These are phyloP conservation scores for Raffaelea arxii DNA, from an alignment of 2,329 filamentous ascomycete species.

Conservation along the genomic window DNA sequence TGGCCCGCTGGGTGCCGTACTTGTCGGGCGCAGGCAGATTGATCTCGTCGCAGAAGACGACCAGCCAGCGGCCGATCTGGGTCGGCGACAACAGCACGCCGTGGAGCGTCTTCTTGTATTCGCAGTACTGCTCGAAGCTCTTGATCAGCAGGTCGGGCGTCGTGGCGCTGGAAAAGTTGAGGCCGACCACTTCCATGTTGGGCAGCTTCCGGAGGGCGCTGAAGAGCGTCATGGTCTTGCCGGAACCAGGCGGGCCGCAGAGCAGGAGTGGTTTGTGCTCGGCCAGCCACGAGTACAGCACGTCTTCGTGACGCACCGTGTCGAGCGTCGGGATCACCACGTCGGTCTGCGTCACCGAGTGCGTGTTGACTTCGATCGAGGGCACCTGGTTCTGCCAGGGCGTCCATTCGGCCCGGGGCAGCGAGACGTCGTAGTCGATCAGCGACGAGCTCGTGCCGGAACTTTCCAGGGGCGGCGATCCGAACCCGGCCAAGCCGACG, in stretches of 20 bases:
- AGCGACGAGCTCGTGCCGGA: slow-evolving; percentile 47
- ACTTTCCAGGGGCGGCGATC: slow-evolving; percentile 59
- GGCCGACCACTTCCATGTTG: slow-evolving; percentile 97
- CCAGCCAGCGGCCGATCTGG: slow-evolving; percentile 94
- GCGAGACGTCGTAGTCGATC: slow-evolving; percentile 87
- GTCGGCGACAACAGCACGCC: slow-evolving; percentile 92
- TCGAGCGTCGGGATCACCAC: slow-evolving; percentile 97
- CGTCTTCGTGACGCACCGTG: slow-evolving; percentile 94
- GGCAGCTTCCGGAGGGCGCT: slow-evolving; percentile 92
- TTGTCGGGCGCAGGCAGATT: slow-evolving; percentile 96
- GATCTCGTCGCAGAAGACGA: slow-evolving; percentile 99
- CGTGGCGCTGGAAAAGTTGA: slow-evolving; percentile 98
- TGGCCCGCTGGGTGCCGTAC: slow-evolving; percentile 94
- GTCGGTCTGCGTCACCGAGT: slow-evolving; percentile 95
- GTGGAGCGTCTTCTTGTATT: slow-evolving; percentile 97
- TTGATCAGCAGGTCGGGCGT: slow-evolving; percentile 97
- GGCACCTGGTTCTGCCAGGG: slow-evolving; percentile 94
- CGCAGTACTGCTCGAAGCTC: slow-evolving; percentile 98
- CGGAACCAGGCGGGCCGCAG: slow-evolving; percentile 93
- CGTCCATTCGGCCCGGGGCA: slow-evolving; percentile 82
- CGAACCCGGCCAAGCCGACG: slow-evolving; percentile 73
- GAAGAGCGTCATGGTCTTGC: slow-evolving; percentile 99
- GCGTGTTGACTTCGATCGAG: slow-evolving; percentile 91
- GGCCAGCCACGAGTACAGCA: slow-evolving; percentile 98
- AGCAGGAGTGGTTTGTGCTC: slow-evolving; percentile 96